These are phyloP conservation scores for Microstegium vimineum DNA, from an alignment of 176 grass and related monocot genomes.

Conservation along the genomic window DNA sequence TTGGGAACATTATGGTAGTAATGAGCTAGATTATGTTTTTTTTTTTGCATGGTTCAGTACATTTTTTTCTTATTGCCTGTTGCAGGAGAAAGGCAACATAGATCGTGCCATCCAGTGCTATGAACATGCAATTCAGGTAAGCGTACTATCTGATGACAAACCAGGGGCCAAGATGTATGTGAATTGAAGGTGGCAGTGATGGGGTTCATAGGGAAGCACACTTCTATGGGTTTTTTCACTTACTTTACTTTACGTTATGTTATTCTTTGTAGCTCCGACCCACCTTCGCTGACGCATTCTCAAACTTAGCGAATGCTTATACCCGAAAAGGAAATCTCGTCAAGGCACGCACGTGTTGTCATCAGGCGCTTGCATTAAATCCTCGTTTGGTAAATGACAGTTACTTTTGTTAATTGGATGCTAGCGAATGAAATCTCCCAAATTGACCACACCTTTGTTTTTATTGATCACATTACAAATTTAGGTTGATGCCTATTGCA, in stretches of 20 bases:
- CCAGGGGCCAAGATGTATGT: neutral
- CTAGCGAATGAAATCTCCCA: constrained; percentile 1
- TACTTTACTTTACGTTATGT: neutral
- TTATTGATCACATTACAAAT: neutral
- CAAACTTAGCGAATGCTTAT: constrained; percentile 75
- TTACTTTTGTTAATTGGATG: neutral
- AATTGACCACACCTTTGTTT: neutral
- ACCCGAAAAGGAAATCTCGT: constrained; percentile 60
- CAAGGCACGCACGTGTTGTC: constrained; percentile 55
- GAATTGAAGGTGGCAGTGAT: neutral
- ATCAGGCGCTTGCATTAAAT: constrained; percentile 63
- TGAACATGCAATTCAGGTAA: constrained; percentile 61
- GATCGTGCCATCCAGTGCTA: constrained; percentile 60
- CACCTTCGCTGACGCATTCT: constrained; percentile 65
- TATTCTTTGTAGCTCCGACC: constrained; percentile 52
- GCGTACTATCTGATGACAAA: neutral
- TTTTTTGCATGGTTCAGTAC: neutral
- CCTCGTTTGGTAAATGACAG: constrained; percentile 25
- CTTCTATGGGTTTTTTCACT: neutral
- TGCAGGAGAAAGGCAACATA: constrained; percentile 57
- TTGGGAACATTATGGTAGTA: neutral
- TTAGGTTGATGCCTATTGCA: constrained; percentile 69
- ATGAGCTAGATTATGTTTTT: neutral
- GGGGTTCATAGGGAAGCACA: neutral
- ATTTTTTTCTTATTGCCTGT: neutral